These are phyloP conservation scores for Venturia carpophila DNA, from an alignment of 2,329 filamentous ascomycete genomes.

Conservation along the genomic window DNA sequence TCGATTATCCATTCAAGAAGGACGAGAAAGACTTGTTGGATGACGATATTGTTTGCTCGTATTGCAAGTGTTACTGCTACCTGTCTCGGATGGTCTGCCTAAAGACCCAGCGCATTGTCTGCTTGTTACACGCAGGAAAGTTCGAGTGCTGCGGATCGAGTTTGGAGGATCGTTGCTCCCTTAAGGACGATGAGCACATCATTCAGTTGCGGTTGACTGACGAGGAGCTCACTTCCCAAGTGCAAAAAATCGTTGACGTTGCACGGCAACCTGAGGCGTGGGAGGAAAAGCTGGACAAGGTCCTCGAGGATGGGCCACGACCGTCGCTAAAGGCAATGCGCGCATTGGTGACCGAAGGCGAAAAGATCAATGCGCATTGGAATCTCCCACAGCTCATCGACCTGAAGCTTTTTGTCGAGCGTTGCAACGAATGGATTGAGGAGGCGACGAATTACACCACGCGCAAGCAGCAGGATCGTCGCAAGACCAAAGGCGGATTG, in stretches of 20 bases:
- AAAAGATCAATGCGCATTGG: conserved; percentile 72
- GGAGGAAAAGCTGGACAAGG: conserved; percentile 80
- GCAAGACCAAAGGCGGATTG: conserved; percentile 87
- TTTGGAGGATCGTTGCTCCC: conserved; percentile 57
- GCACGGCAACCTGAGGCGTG: conserved; percentile 78
- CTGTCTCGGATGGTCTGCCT: conserved; percentile 83
- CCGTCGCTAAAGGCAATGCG: conserved; percentile 83
- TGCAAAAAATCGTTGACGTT: conserved; percentile 76
- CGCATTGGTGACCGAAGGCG: conserved; percentile 79
- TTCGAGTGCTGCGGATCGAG: conserved; percentile 70
- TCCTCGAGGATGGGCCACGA: conserved; percentile 73
- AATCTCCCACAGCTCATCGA: conserved; percentile 74
- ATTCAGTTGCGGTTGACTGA: conserved; percentile 71
- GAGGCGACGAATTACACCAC: conserved; percentile 95
- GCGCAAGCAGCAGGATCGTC: conserved; percentile 92
- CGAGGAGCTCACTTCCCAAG: conserved; percentile 56
- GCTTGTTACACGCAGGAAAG: conserved; percentile 70
- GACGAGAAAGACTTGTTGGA: conserved; percentile 69
- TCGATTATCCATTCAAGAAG: conserved; percentile 28
- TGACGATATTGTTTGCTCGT: conserved; percentile 84
- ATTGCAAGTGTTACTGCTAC: conserved; percentile 89
- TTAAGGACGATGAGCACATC: conserved; percentile 51
- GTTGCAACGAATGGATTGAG: conserved; percentile 96
- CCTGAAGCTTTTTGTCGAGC: conserved; percentile 83
- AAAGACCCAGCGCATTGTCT: conserved; percentile 72